Base-by-base conservation (phyloP, 2,329 filamentous ascomycete genomes). In the Cytospora paraplurivora region DNA sequence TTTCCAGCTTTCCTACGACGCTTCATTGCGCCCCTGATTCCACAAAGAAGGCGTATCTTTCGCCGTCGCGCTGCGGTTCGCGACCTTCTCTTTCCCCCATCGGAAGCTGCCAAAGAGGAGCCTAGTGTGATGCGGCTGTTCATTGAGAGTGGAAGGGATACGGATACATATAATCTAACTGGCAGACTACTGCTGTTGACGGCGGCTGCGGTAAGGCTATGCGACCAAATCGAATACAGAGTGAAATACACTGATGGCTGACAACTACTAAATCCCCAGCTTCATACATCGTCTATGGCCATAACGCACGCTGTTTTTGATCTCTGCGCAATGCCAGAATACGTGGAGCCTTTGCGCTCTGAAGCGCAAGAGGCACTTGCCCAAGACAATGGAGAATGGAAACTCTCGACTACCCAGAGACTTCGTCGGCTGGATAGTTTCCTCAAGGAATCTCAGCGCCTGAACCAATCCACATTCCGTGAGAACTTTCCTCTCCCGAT, bases 371-470 rank as follows among this genome's bases (percentile, higher is more conserved):
- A 7, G 4, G 52, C 33, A 3, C 15, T 54, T 4, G 52, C 52
- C 15, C 33, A 54, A 21, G n/a, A 33, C 3, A 35, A 21, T 7
- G 51, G 27, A 33, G 33, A 53, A 11, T 54, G 52, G 52, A 37
- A n/a, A 7, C 8, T 54, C 17, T 54, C 52, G 8, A 13, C 17
- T 4, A 21, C 37, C 5, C 19, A 34, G 5, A 37, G 17, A 11
- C 33, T 54, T 5, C n/a, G 13, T n/a, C 33, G 35, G 52, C 34
- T 54, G 17, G 52, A 54, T 12, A 54, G 52, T 13, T 54, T 54
- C n/a, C n/a, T 54, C 7, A 54, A 54, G 17, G 52, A 54, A 21
- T 54, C 52, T 4, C 52, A 54, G 52, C 52, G 52, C 4, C 13
- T 54, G 33, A 54, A 54, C 19, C 52, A 54, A 10, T 34, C 52